Evolutionary conservation across 2,329 filamentous ascomycete genomes (phyloP), one percentile per base, ranked within the genome.

Genomic region (Cercospora canescens): DNA sequence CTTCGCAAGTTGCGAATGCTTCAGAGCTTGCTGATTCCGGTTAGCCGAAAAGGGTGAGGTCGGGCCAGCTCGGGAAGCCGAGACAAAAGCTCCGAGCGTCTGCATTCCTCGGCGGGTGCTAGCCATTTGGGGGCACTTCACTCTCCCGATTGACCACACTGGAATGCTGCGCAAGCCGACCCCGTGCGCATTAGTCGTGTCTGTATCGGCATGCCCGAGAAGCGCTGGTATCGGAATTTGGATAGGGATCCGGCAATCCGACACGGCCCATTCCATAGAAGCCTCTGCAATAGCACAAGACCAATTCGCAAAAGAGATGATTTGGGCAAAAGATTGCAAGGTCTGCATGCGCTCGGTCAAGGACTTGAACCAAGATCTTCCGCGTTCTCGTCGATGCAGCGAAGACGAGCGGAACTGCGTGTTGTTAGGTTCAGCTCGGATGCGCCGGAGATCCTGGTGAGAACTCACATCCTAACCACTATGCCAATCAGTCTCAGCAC

Each of bases 21-120:
- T 21, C 30, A 24, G n/a, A 35, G n/a, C 11, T 14, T 16, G 8
- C n/a, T 32, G 18, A 16, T 34, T n/a, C 21, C 5, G 8, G 16
- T 11, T 35, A 35, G 9, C n/a, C 52, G 52, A 35, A 28, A 56
- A 11, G 41, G 26, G 34, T 64, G 62, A 64, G 37, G 56, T 64
- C 56, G 56, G 45, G 30, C 9, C 32, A 39, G 54, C 32, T 32
- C 62, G 62, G 62, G 26, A 64, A 59, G 62, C 62, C 62, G 62
- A 48, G 35, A 9, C 54, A 45, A 21, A 26, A 30, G 54, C 37
- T 58, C 61, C 52, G 54, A 58, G 34, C 18, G 57, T 56, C 57
- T 18, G 18, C 57, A 60, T 60, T 60, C 57, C 57, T 60, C 57
- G 9, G 9, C 52, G 16, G 9, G 16, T 16, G 14, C 50, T 32